Base-by-base conservation (phyloP, 352 stramenopile species). In the Pythium diclinum region DNA sequence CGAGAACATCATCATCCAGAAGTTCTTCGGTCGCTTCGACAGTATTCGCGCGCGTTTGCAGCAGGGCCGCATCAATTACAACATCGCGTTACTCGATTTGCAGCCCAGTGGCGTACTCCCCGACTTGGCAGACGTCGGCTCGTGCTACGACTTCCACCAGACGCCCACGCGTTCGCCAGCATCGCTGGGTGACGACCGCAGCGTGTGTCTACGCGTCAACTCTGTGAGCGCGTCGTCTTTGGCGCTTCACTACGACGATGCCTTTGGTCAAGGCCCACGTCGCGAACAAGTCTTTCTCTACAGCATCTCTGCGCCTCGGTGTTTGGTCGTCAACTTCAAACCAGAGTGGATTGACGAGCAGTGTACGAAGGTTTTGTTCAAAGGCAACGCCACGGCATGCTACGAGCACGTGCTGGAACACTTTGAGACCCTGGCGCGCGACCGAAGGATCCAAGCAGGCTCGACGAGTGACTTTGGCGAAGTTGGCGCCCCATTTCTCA, bases 1-100 rank as follows among this genome's bases (percentile, higher is more conserved):
- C 11, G 78, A 86, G 59, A 86, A 86, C 61, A 68, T 74, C 1
- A 49, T 84, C 21, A 57, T 81, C 30, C 71, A 84, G 25, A 58
- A 76, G 3, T n/a, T 79, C 25, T 75, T 71, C 3, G 78, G 76
- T 8, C 69, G 68, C 5, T 84, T 83, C 69, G 72, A 79, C 30
- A 49, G 71, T 13, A 73, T 83, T 38, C 75, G 75, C 40, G 61
- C 75, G 10, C 68, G 77, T 0, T 61, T 86, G 23, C 11, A 46
- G 6, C 65, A 76, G 0, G 66, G 63, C 11, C 59, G 56, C 0
- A 82, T 85, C 67, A 82, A 78, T 53, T 85, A 82, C 54, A 53
- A 73, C 42, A 58, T 79, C 40, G 32, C 75, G 11, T 52, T 76
- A 17, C 16, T 75, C 5, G 57, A 71, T n/a, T n/a, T 33, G 3